A percentile compares a stretch with the other conserved stretches of the same genome.
These are phyloP conservation scores for Rutstroemia sp. DNA, from an alignment of 2,329 filamentous ascomycete genomes.

Conservation along the genomic window DNA sequence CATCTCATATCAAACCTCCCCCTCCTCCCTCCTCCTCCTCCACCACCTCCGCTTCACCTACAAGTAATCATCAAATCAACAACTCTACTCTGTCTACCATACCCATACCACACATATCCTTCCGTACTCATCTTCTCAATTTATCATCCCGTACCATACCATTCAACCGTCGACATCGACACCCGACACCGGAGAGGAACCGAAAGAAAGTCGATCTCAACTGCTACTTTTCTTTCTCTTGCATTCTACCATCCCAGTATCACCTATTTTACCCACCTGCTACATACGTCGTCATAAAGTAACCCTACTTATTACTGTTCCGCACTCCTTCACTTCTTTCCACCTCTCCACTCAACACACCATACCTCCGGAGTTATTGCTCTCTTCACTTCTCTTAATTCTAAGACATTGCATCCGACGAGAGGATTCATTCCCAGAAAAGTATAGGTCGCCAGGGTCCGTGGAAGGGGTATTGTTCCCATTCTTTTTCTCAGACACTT, in stretches of 20 bases:
- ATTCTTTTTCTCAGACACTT: background rate
- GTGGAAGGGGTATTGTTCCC: background rate
- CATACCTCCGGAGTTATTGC: background rate
- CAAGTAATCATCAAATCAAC: background rate
- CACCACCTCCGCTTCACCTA: background rate
- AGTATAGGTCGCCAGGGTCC: background rate
- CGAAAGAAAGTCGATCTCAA: too few species aligned
- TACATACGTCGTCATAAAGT: too few species aligned
- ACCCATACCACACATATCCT: background rate
- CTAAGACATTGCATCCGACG: background rate
- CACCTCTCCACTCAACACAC: background rate
- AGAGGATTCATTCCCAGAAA: background rate
- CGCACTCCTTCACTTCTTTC: background rate
- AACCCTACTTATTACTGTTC: background rate
- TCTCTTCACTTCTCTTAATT: background rate
- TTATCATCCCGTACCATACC: too few species aligned
- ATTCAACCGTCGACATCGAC: too few species aligned
- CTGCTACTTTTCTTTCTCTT: too few species aligned
- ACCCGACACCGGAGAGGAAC: too few species aligned
- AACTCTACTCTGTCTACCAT: background rate
- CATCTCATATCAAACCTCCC: conserved; percentile 2
- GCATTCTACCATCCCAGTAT: too few species aligned
- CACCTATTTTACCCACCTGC: too few species aligned
- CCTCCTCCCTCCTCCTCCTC: background rate
- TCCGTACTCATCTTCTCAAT: background rate